Evolutionary conservation across 2,329 filamentous ascomycete species (phyloP), one percentile per base, ranked within the genome.

Genomic region (Neopestalotiopsis rosae): DNA sequence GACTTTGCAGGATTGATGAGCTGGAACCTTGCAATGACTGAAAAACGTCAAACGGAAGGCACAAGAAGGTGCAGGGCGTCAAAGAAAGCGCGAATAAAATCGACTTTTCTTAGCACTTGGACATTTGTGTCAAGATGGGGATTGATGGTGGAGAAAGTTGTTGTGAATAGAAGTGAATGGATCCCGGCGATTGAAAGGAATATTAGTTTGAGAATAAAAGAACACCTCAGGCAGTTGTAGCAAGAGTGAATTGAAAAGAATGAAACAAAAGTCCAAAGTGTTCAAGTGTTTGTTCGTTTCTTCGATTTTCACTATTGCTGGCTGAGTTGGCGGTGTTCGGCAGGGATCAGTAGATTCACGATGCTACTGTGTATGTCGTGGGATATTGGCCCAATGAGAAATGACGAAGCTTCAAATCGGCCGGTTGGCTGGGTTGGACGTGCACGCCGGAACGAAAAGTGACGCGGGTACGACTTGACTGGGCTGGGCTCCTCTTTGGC

Each of bases 1-100:
- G 52, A n/a, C 66, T 38, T 69, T 61, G 40, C 61, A 61, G 20
- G 45, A 17, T 5, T 5, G 45, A 17, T 52, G 45, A 17, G n/a
- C 34, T 65, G 5, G 10, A 17, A 49, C 20, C 40, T 65, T 24
- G 63, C 59, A 52, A 20, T 38, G 30, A 57, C 28, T 38, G 61
- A 40, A 28, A 30, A 32, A 52, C 7, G 5, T 52, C 45, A 2
- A n/a, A n/a, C 45, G 6, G 6, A 9, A 52, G 45, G 17, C 1
- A 20, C 9, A 52, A n/a, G n/a, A 52, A 52, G 24, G 34, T 52
- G 45, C 45, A 52, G 34, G 20, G 17, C 57, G 24, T 24, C 28
- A 61, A 28, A 34, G 24, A 28, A 61, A 9, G n/a, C 24, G 24
- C n/a, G 32, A 61, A 30, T 10, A 10, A 30, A 34, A 61, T 17